phyloP scores from a whole-genome alignment of 805 yeast species.

The Wickerhamiella domercqiae region DNA sequence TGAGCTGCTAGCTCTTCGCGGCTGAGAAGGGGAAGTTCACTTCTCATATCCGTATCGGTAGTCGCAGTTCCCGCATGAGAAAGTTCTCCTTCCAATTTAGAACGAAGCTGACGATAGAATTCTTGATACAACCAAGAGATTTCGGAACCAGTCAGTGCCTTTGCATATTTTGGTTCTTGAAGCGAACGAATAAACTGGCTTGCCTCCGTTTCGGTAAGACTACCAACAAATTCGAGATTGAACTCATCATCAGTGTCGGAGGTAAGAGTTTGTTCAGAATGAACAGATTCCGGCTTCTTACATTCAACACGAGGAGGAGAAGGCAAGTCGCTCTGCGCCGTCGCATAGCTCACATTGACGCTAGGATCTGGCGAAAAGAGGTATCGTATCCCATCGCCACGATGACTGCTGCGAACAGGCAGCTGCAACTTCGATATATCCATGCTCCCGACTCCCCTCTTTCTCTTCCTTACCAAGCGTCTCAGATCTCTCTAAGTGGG shows the following conservation, averaged over 20 bases:
- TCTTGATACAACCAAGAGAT: slow-evolving; percentile 28
- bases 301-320: background rate
- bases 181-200: slow-evolving; percentile 18
- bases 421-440: slow-evolving; percentile 12
- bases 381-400: background rate
- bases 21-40: slow-evolving; percentile 16
- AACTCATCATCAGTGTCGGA: slow-evolving; percentile 1
- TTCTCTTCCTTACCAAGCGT: background rate
- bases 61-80: no score
- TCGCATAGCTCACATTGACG: slow-evolving; percentile 15
- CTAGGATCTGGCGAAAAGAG: slow-evolving; percentile 10
- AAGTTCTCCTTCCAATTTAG: background rate
- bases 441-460: slow-evolving; percentile 5
- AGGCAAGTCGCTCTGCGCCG: slow-evolving; percentile 6
- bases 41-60: slow-evolving; percentile 9
- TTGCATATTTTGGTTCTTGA: slow-evolving; percentile 25
- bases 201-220: background rate
- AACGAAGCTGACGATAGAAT: slow-evolving; percentile 23
- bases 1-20: slow-evolving; percentile 24
- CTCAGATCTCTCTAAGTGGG: background rate
- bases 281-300: background rate
- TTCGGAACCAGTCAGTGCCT: slow-evolving; percentile 26
- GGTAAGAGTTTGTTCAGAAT: background rate
- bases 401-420: slow-evolving; percentile 10
- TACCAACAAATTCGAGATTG: slow-evolving; percentile 1